Percentiles rank a stretch among this genome's conserved stretches.
Evolutionary conservation across 352 stramenopile species (phyloP).

Genomic region (Phytophthora colocasiae): DNA sequence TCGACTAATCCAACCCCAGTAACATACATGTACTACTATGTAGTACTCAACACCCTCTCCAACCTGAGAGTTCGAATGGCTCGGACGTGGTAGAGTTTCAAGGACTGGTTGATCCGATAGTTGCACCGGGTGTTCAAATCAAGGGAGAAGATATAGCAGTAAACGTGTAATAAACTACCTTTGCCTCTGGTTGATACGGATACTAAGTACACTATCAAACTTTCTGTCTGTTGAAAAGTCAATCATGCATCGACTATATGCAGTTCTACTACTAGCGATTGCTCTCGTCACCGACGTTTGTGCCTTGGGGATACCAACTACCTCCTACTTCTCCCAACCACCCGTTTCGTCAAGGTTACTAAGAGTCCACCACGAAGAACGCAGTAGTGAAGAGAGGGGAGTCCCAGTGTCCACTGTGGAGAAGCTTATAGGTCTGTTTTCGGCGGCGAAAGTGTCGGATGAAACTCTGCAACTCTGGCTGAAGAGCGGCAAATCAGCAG

Average conservation of each 20-base stretch:
- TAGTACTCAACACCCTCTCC: too few relatives aligned
- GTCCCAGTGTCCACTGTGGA: neutral
- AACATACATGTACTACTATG: too few relatives aligned
- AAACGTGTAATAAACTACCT: neutral
- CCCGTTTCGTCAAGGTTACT: neutral
- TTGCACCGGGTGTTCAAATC: neutral
- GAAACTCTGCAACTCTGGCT: neutral
- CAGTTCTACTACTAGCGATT: neutral
- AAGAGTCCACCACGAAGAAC: neutral
- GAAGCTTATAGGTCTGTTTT: neutral
- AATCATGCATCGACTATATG: neutral
- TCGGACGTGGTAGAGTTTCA: too few relatives aligned
- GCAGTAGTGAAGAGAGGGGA: neutral
- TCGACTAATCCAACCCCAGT: too few relatives aligned
- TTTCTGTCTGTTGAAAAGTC: neutral
- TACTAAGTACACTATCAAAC: too few relatives aligned
- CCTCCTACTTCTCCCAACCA: neutral
- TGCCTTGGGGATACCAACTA: neutral
- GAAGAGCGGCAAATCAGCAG: conserved; percentile 1
- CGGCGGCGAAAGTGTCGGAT: neutral
- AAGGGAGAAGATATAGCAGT: neutral
- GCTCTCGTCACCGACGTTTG: neutral
- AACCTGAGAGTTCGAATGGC: neutral
- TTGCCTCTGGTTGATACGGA: too few relatives aligned
- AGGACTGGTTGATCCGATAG: too few relatives aligned